Percentiles rank a stretch among this genome's conserved stretches.
Evolutionary conservation across 495 filamentous ascomycete species (phyloP).

Genomic region (Gamarada debralockiae): DNA sequence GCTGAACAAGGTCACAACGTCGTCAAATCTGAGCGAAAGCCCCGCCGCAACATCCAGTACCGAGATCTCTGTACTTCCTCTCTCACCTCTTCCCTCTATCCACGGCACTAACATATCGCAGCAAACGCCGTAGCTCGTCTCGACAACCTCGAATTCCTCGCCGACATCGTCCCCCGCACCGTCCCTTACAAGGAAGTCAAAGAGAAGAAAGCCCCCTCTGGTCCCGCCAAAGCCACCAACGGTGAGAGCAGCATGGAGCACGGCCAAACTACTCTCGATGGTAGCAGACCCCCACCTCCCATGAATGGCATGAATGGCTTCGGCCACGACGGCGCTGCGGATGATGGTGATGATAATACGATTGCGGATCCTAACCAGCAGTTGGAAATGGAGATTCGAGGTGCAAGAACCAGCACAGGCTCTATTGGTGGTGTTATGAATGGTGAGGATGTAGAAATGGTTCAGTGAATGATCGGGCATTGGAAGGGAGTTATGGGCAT

Average conservation of each 20-base stretch:
- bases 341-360: conserved; percentile 4
- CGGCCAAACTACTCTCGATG: conserved; percentile 52
- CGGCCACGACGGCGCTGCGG: neutral
- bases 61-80: conserved; percentile 69
- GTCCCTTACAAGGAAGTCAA: conserved; percentile 77
- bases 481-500: neutral
- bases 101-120: conserved; percentile 24
- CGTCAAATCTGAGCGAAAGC: conserved; percentile 85
- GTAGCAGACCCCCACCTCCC: conserved; percentile 23
- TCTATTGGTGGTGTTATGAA: conserved; percentile 17
- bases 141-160: conserved; percentile 93
- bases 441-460: conserved; percentile 50
- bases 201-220: conserved; percentile 41
- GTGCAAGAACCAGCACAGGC: conserved; percentile 2
- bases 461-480: neutral
- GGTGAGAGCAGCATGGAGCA: conserved; percentile 34
- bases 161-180: conserved; percentile 86
- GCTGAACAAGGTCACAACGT: conserved; percentile 82
- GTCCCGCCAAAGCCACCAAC: conserved; percentile 24
- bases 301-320: conserved; percentile 33
- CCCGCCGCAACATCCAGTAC: conserved; percentile 92
- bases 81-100: conserved; percentile 1
- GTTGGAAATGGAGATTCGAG: conserved; percentile 24
- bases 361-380: conserved; percentile 23
- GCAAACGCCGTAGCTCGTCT: conserved; percentile 83